A percentile compares a stretch with the other conserved stretches of the same genome.
Conservation (phyloP, 768 basidiomycete genomes). For the Daedaleopsis sinensis region DNA sequence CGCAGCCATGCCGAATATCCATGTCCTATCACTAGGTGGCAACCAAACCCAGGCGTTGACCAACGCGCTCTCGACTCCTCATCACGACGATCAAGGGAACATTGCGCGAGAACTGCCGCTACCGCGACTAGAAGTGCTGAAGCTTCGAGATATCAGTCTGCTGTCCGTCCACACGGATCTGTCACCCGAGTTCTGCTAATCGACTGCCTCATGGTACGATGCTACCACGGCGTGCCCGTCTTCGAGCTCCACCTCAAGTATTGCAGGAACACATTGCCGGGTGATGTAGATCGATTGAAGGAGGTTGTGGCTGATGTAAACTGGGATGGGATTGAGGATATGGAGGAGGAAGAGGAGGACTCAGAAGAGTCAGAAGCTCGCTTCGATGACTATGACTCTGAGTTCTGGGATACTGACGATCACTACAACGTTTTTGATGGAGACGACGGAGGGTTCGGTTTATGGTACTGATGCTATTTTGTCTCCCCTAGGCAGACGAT, state of each 20-base stretch:
- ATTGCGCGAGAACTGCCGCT: neutral
- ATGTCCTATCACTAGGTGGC: neutral
- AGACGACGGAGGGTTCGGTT: too few relatives aligned
- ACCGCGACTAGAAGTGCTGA: slow-evolving; percentile 1
- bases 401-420: too few relatives aligned
- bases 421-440: too few relatives aligned
- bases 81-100: neutral
- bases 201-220: slow-evolving; percentile 7
- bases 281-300: slow-evolving; percentile 7
- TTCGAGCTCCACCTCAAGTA: neutral
- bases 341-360: neutral
- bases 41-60: slow-evolving; percentile 7
- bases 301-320: neutral
- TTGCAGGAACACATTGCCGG: neutral
- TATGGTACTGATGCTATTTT: too few relatives aligned
- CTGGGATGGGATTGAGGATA: neutral
- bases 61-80: slow-evolving; percentile 1
- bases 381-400: too few relatives aligned
- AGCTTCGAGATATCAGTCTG: neutral
- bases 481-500: too few relatives aligned
- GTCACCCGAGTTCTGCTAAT: neutral
- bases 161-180: too few relatives aligned
- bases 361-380: too few relatives aligned
- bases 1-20: slow-evolving; percentile 11
- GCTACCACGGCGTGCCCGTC: slow-evolving; percentile 4